These are phyloP conservation scores for Astrephomene gubernaculifera DNA, from an alignment of 139 green algal species.

Conservation along the genomic window DNA sequence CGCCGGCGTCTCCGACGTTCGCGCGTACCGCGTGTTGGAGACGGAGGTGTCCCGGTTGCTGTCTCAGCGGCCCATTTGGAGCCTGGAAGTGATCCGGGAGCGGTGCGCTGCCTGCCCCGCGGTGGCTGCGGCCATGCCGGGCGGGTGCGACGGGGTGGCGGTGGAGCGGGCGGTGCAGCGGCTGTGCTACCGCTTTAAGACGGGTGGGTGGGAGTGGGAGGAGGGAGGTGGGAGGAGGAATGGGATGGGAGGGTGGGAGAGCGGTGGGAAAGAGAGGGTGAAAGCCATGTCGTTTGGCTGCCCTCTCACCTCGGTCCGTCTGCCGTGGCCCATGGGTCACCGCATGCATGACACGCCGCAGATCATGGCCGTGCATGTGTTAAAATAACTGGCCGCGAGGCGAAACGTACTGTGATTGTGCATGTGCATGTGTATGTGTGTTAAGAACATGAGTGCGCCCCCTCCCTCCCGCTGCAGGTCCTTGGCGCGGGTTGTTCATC, in stretches of 20 bases:
- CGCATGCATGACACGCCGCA: too few species aligned
- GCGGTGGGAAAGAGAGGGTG: too few species aligned
- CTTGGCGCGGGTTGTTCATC: conserved; percentile 43
- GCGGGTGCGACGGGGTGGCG: neutral
- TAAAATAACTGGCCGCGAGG: too few species aligned
- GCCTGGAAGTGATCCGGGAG: conserved; percentile 38
- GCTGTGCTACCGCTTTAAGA: conserved; percentile 53
- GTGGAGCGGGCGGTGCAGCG: conserved; percentile 38
- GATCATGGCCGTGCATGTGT: too few species aligned
- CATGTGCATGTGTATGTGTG: too few species aligned
- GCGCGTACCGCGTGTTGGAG: neutral
- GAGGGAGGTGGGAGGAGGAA: neutral
- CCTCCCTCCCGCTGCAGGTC: conserved; percentile 13
- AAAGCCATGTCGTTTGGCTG: too few species aligned
- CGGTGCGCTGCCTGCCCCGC: neutral
- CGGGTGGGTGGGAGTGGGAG: neutral
- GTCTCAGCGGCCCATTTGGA: conserved; percentile 35
- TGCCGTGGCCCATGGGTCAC: too few species aligned
- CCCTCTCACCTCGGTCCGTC: too few species aligned
- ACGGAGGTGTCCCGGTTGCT: conserved; percentile 22
- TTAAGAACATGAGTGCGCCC: too few species aligned
- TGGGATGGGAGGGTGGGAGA: neutral
- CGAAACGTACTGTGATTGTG: too few species aligned
- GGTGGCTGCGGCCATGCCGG: neutral
- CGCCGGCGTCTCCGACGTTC: neutral